Evolutionary conservation across 805 yeast genomes (phyloP), one percentile per base, ranked within the genome.

Genomic region (Kodamaea leandrae): DNA sequence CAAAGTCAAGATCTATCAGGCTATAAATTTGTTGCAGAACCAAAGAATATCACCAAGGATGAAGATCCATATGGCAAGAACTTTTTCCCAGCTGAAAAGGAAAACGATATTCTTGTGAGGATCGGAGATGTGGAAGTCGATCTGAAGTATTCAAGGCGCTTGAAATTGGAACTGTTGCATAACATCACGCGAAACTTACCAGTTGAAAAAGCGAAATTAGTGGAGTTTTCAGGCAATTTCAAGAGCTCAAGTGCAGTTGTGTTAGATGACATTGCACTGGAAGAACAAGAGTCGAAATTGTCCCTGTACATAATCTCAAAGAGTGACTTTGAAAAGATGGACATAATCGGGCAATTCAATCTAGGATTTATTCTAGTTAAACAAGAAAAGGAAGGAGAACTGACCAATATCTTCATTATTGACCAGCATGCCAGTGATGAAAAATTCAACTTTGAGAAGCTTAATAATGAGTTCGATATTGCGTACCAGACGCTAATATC

Each of bases 351-450:
- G 0, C 99, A 93, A 62, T 93, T 93, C 65, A 93, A 93, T 58
- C 63, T 85, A n/a, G 99, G 98, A 0, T 93, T 93, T 52, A 87
- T 93, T n/a, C 57, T 90, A 14, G 93, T 86, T 0, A 35, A 40
- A 15, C 34, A 39, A 15, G 21, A 25, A 20, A 28, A 24, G 4
- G 39, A 29, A 3, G 28, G 12, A 8, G 30, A 18, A 9, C 35
- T 9, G 19, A 19, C 38, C 12, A 40, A 40, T 32, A 40, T 40
- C 12, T 90, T 93, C 53, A 90, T 93, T 24, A 74, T 93, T 36
- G 99, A 93, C 59, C 99, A 93, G 61, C 99, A 93, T 66, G 99
- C 99, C 1, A 86, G 96, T 49, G 99, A 93, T 64, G 99, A 93
- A 55, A 93, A 90, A 51, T 88, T 55, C 66, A 93, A 93, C 60